These are phyloP conservation scores for Spathaspora jeffriesii DNA, from an alignment of 1,139 yeast species.

Conservation along the genomic window DNA sequence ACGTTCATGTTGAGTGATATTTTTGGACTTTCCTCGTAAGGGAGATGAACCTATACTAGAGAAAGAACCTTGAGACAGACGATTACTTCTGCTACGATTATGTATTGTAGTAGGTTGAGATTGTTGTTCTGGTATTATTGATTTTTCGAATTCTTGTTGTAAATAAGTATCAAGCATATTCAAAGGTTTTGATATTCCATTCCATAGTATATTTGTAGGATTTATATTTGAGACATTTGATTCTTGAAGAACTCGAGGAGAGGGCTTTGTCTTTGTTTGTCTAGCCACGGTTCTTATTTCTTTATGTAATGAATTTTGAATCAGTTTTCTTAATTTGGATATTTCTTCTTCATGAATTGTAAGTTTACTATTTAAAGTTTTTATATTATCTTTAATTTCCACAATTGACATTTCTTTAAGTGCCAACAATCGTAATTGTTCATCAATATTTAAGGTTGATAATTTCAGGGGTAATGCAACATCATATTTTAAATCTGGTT, in stretches of 20 bases:
- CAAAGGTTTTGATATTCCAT: constrained; percentile 49
- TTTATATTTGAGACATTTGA: too few relatives aligned
- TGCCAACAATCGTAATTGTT: constrained; percentile 58
- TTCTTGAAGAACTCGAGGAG: constrained; percentile 3
- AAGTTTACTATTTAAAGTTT: constrained; percentile 29
- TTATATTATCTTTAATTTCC: constrained; percentile 53
- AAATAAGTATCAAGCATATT: constrained; percentile 63
- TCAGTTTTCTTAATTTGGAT: constrained; percentile 42
- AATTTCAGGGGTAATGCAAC: constrained; percentile 36
- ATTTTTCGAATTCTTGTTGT: constrained; percentile 66
- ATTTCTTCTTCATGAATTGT: constrained; percentile 46
- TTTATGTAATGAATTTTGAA: constrained; percentile 40
- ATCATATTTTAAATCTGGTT: constrained; percentile 23
- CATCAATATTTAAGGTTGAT: constrained; percentile 42
- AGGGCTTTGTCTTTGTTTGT: too few relatives aligned
- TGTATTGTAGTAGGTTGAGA: constrained; percentile 8
- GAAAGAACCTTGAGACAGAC: constrained; percentile 28
- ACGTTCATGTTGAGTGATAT: constrained; percentile 5
- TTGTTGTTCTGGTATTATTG: constrained; percentile 21
- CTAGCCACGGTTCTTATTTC: constrained; percentile 27
- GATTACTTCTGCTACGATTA: constrained; percentile 15
- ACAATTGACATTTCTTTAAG: constrained; percentile 63
- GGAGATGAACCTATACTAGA: constrained; percentile 30
- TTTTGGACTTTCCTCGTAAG: constrained; percentile 21
- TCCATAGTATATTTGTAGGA: constrained; percentile 34